Evolutionary conservation across 2,329 filamentous ascomycete species (phyloP).

Genomic region (Fusarium sp.): DNA sequence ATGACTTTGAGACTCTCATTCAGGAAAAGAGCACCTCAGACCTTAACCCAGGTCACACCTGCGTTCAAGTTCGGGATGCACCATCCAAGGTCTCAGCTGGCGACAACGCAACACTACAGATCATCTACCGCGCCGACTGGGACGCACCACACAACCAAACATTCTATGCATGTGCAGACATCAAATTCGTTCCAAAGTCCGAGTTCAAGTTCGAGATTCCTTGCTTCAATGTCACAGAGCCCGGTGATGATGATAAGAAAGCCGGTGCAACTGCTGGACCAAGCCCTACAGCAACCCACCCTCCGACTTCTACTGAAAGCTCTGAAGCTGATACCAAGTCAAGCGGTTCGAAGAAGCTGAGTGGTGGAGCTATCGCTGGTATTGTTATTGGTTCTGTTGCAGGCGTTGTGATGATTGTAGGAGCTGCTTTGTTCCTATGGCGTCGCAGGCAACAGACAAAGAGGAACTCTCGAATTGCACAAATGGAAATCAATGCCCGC

Average conservation of each 20-base stretch:
- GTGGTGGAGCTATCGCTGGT: constrained; percentile 80
- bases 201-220: constrained; percentile 53
- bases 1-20: constrained; percentile 58
- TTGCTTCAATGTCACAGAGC: constrained; percentile 61
- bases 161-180: constrained; percentile 65
- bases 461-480: constrained; percentile 32
- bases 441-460: constrained; percentile 46
- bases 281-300: constrained; percentile 33
- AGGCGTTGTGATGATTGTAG: constrained; percentile 72
- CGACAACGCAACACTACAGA: constrained; percentile 63
- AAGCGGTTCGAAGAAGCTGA: constrained; percentile 70
- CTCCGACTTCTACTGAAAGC: neutral
- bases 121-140: constrained; percentile 62
- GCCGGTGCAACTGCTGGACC: constrained; percentile 28
- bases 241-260: constrained; percentile 45
- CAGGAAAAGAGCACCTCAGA: constrained; percentile 53
- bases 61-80: constrained; percentile 56
- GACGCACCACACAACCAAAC: constrained; percentile 59
- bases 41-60: constrained; percentile 62
- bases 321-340: constrained; percentile 12
- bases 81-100: constrained; percentile 55
- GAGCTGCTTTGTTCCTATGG: constrained; percentile 69
- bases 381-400: constrained; percentile 78
- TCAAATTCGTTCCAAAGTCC: constrained; percentile 57
- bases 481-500: constrained; percentile 34